Base-by-base conservation (phyloP, 1,284 basidiomycete species). In the Abortiporus biennis region DNA sequence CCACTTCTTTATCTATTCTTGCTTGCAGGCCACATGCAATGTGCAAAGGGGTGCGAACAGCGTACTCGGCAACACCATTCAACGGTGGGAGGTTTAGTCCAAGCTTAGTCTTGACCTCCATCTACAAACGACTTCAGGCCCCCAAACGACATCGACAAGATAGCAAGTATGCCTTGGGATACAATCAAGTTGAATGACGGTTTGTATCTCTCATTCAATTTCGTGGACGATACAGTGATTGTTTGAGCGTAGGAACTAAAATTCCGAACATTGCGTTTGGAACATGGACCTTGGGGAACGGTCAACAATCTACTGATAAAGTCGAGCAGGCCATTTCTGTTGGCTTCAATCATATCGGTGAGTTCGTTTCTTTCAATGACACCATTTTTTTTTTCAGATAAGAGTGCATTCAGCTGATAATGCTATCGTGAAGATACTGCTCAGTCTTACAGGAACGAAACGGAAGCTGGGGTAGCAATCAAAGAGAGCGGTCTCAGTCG, bases 191-290 rank as follows among this genome's bases (percentile, higher is more conserved):
- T 78, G 34, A 76, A 75, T 52, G 74, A 79, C 50, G 75, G 76
- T 52, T 54, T 62, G 73, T 66, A 22, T 4, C 13, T 51, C 39
- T 11, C 31, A 16, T 38, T 2, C 15, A 13, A 24, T 16, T 31
- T 11, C 38, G 6, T 9, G 13, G 32, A 9, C 6, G 20, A 12
- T 12, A 16, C 8, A 22, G 27, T 8, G 35, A 16, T 40, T 30
- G 16, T 6, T 32, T 19, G 20, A 17, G 19, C 29, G n/a, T 43
- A 78, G 74, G 62, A 31, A 54, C 53, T 20, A 52, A 48, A 34
- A 74, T 80, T 20, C 77, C 78, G 19, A 62, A 64, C 29, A 71
- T 80, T 43, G 78, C 73, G 2, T 80, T 69, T 54, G 77, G 78
- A 15, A 71, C 74, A 5, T 76, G 76, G 44, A 69, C 64, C 34